Base-by-base conservation (phyloP, 78 protist species). In the Polysphondylium violaceum region DNA sequence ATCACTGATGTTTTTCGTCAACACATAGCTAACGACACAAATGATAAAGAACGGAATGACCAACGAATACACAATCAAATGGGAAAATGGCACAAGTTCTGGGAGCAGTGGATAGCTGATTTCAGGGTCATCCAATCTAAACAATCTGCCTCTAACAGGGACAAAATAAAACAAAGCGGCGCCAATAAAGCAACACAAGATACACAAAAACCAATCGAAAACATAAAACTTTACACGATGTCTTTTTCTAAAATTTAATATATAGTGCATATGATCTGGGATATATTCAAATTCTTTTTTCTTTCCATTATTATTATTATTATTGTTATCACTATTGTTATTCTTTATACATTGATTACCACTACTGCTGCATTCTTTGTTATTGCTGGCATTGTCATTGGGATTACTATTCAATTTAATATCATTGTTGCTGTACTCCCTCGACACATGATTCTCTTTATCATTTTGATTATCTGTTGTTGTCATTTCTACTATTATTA, bases 131-230 rank as follows among this genome's bases (percentile, higher is more conserved):
- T 50, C 25, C 61, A 83, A 58, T 31, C 64, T 58, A 33, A 83
- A 83, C 23, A 83, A 51, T 40, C 79, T 38, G 23, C 91, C 91
- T 44, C 91, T n/a, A 14, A 83, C 91, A 16, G 58, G 76, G 5
- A 83, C 77, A 7, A 51, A 68, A 68, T 68, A 83, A 43, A 83
- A 83, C n/a, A 83, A 35, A 8, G 69, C 2, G n/a, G 67, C 91
- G n/a, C 91, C 91, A 43, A 33, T 44, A 2, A 83, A n/a, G 4
- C 31, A 19, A 25, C 53, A 1, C 0, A 59, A 9, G 0, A 83
- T 44, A 8, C 33, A 33, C 4, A 59, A 51, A 1, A 29, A 2
- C 91, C 91, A 83, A 83, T 83, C 91, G 1, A 83, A 69, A 40
- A 58, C 25, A 83, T 83, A 83, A 40, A 83, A 31, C 21, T 40